These are phyloP conservation scores for Pythium brachiatum DNA, from an alignment of 352 stramenopile species.

Conservation along the genomic window DNA sequence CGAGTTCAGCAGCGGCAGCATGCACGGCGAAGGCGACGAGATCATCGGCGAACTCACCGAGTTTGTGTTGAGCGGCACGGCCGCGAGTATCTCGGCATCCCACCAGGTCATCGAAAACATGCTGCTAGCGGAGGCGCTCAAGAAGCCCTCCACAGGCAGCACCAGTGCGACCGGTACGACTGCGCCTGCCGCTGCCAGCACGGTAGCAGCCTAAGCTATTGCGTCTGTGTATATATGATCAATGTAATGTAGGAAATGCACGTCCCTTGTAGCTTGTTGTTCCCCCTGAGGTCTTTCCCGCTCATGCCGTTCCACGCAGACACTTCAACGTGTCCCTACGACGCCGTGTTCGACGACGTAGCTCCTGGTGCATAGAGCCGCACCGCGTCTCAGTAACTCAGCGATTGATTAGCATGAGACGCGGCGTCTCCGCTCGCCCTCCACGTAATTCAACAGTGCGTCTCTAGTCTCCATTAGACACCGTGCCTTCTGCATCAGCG, in stretches of 20 bases:
- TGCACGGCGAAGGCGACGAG: slow-evolving; percentile 23
- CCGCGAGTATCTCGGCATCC: slow-evolving; percentile 20
- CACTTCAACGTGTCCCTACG: background rate
- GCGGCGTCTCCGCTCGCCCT: too few relatives aligned
- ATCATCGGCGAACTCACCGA: slow-evolving; percentile 26
- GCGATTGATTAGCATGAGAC: too few relatives aligned
- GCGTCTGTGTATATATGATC: background rate
- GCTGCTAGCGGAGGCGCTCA: slow-evolving; percentile 23
- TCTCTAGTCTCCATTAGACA: too few relatives aligned
- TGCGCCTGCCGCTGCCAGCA: background rate
- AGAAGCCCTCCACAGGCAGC: slow-evolving; percentile 12
- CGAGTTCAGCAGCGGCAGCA: slow-evolving; percentile 29
- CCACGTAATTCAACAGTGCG: too few relatives aligned
- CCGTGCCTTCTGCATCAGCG: too few relatives aligned
- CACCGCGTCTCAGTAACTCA: too few relatives aligned
- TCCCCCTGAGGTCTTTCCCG: too few relatives aligned
- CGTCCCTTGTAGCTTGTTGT: too few relatives aligned
- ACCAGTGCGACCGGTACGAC: background rate
- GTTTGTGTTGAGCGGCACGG: slow-evolving; percentile 24
- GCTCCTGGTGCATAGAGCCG: too few relatives aligned
- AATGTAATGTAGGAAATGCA: slow-evolving; percentile 1
- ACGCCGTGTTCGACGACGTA: background rate
- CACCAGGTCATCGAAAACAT: slow-evolving; percentile 29
- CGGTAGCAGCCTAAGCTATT: background rate
- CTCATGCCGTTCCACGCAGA: too few relatives aligned